Evolutionary conservation across 768 basidiomycete species (phyloP), one percentile per base, ranked within the genome.

Genomic region (Termitomyces sp.): DNA sequence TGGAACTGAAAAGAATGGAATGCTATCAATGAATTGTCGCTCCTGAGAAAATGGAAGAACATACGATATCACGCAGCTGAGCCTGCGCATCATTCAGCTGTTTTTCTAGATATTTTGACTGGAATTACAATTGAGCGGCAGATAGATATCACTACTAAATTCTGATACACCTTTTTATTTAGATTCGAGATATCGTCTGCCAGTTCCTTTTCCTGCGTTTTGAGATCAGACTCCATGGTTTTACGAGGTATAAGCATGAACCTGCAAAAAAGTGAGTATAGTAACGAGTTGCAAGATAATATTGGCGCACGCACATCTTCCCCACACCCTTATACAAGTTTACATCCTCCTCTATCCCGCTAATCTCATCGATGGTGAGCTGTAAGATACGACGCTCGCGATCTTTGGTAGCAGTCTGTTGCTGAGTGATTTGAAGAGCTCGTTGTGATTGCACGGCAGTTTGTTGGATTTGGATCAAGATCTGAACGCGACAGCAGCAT

Each of bases 241-340:
- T 79, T 79, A 51, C 91, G 81, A 27, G 92, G 92, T 5, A 91
- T 85, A 76, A 86, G 83, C 82, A 98, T 83, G 71, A 98, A 98
- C 92, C 94, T 97, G 60, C 5, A 56, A n/a, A 44, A 49, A 24
- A 24, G 50, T 51, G 10, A 52, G 26, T 57, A 51, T 51, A 46
- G 18, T 5, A 16, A n/a, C 41, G 48, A 24, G 16, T 12, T 16
- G 14, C 29, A 51, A 55, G n/a, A 13, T 22, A 4, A 49, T 29
- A 29, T 6, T 16, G 27, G 47, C 3, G 46, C n/a, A 62, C 83
- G 60, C 61, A 95, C 95, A 96, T 96, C 74, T 98, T 98, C 32
- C 95, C 95, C 46, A 98, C 91, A 47, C 95, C 95, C 66, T 90
- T 94, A 75, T 95, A 98, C 64, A 97, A 74, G 66, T 88, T 92